phyloP scores from a whole-genome alignment of 257 asterid genomes.

The Solanum piurae region DNA sequence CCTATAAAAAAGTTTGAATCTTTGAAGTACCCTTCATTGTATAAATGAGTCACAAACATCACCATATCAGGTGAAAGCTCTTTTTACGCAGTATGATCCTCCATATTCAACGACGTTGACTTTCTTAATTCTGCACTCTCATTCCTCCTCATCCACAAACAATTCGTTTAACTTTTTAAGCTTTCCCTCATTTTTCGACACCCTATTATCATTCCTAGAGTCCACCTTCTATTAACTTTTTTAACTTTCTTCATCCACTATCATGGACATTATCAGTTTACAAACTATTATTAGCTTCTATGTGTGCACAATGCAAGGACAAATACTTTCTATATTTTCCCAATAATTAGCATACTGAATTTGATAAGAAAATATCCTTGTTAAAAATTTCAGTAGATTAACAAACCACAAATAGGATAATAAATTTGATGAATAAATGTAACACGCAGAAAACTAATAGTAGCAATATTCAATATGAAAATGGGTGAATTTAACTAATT shows the following conservation, averaged over 20 bases:
- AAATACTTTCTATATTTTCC: background rate
- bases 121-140: background rate
- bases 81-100: slow-evolving; percentile 32
- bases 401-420: too few relatives aligned
- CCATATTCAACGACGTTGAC: slow-evolving; percentile 16
- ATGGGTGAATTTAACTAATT: too few relatives aligned
- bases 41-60: background rate
- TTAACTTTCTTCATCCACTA: background rate
- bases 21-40: slow-evolving; percentile 31
- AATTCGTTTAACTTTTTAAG: slow-evolving; percentile 16
- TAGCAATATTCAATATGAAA: too few relatives aligned
- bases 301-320: background rate
- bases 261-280: background rate
- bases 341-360: background rate
- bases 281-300: background rate
- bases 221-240: background rate
- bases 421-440: too few relatives aligned
- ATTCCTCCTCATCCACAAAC: slow-evolving; percentile 10
- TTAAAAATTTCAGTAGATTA: background rate
- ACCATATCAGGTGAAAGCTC: slow-evolving; percentile 25
- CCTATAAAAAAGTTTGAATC: slow-evolving; percentile 33
- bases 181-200: background rate
- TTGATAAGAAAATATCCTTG: background rate
- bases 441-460: too few relatives aligned
- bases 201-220: background rate